A percentile compares a stretch with the other conserved stretches of the same genome.
phyloP scores from a whole-genome alignment of 257 asterid genomes.

The Scutellaria barbata region DNA sequence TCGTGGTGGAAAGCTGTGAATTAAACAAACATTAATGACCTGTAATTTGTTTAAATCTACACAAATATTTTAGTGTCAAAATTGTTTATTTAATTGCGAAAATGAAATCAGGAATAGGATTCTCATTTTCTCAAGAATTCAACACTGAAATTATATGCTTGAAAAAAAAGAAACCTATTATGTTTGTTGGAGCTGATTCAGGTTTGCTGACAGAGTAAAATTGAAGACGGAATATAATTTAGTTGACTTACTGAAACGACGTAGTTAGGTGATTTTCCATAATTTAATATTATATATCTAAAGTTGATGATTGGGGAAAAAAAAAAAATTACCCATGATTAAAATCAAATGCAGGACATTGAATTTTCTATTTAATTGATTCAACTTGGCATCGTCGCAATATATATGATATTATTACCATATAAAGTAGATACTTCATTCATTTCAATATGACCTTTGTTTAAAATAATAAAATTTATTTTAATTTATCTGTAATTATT shows the following conservation, averaged over 20 bases:
- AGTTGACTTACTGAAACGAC: conserved; percentile 38
- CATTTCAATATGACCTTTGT: too few species aligned
- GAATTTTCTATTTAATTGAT: too few species aligned
- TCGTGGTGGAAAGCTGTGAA: conserved; percentile 33
- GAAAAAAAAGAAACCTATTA: too few species aligned
- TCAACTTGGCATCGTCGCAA: too few species aligned
- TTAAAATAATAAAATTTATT: too few species aligned
- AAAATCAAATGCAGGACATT: too few species aligned
- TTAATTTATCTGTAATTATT: too few species aligned
- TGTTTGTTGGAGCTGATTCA: conserved; percentile 20
- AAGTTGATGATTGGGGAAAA: neutral
- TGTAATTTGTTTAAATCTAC: conserved; percentile 20
- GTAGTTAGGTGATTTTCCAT: conserved; percentile 7
- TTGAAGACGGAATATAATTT: conserved; percentile 8
- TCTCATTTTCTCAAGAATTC: neutral
- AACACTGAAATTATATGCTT: neutral
- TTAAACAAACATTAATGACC: conserved; percentile 35
- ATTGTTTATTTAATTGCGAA: neutral
- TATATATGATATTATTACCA: too few species aligned
- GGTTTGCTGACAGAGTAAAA: conserved; percentile 35
- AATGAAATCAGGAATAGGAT: neutral
- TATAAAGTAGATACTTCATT: too few species aligned
- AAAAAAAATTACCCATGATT: neutral
- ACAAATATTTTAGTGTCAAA: neutral
- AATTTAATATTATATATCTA: neutral